These are phyloP conservation scores for Penicillium sp. DNA, from an alignment of 2,329 filamentous ascomycete genomes.

Conservation along the genomic window DNA sequence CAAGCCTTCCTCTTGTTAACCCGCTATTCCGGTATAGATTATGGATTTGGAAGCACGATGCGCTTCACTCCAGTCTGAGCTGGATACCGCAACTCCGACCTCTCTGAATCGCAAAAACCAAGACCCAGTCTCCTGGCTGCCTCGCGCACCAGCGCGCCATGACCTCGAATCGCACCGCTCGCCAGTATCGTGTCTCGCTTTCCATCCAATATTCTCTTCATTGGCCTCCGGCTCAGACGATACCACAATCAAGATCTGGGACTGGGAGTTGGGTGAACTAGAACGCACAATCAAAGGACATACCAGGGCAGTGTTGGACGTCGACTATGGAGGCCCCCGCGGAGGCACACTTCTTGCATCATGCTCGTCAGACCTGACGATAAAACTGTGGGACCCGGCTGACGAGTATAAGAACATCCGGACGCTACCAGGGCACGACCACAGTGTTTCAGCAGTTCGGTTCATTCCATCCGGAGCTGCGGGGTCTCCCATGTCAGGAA, in stretches of 20 bases:
- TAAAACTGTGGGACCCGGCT: slow-evolving; percentile 90
- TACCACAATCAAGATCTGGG: slow-evolving; percentile 94
- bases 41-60: slow-evolving; percentile 86
- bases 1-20: slow-evolving; percentile 11
- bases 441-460: slow-evolving; percentile 82
- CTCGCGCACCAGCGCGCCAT: slow-evolving; percentile 76
- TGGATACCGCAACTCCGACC: slow-evolving; percentile 77
- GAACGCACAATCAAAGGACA: slow-evolving; percentile 90
- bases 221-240: slow-evolving; percentile 89
- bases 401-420: slow-evolving; percentile 95
- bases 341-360: slow-evolving; percentile 76
- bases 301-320: slow-evolving; percentile 80
- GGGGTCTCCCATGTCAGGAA: slow-evolving; percentile 73
- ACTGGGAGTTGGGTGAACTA: slow-evolving; percentile 89
- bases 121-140: slow-evolving; percentile 83
- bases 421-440: slow-evolving; percentile 86
- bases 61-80: slow-evolving; percentile 70
- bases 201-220: slow-evolving; percentile 88
- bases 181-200: slow-evolving; percentile 82
- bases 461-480: slow-evolving; percentile 83
- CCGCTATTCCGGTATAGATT: slow-evolving; percentile 56
- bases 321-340: slow-evolving; percentile 84
- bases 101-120: slow-evolving; percentile 76
- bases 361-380: slow-evolving; percentile 84
- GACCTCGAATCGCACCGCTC: slow-evolving; percentile 78